A percentile compares a stretch with the other conserved stretches of the same genome.
phyloP scores from a whole-genome alignment of 2,329 filamentous ascomycete species.

The Fusarium burgessii region DNA sequence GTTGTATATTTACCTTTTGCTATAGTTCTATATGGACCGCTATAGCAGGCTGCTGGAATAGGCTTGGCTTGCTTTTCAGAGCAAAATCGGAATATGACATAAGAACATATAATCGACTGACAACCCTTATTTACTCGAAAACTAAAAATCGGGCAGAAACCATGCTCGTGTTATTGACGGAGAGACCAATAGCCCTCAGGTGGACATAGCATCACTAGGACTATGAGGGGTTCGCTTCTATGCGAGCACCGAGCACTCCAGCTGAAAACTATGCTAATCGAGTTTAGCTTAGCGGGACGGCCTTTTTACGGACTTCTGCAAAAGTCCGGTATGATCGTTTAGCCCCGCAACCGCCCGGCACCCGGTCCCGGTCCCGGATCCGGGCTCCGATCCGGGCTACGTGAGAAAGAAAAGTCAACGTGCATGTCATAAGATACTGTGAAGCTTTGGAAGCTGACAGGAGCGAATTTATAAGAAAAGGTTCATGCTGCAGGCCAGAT shows the following conservation, averaged over 20 bases:
- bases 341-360: no score
- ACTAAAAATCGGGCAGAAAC: not conserved
- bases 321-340: not conserved
- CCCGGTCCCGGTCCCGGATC: not conserved
- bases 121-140: not conserved
- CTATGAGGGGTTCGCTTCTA: not conserved
- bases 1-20: not conserved
- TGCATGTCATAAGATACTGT: not conserved
- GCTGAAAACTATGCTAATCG: not conserved
- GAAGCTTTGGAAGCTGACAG: not conserved
- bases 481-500: not conserved
- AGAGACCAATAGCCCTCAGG: not conserved
- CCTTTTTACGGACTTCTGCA: not conserved
- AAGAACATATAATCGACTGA: not conserved
- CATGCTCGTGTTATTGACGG: not conserved
- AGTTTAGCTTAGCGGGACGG: not conserved
- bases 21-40: no score
- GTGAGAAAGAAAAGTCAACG: not conserved
- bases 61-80: not conserved
- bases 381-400: not conserved
- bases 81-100: rapidly evolving
- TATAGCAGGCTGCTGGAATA: no score
- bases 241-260: not conserved
- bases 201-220: not conserved
- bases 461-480: not conserved